Evolutionary conservation across 2,329 filamentous ascomycete genomes (phyloP).

Genomic region (Claviceps arundinis): DNA sequence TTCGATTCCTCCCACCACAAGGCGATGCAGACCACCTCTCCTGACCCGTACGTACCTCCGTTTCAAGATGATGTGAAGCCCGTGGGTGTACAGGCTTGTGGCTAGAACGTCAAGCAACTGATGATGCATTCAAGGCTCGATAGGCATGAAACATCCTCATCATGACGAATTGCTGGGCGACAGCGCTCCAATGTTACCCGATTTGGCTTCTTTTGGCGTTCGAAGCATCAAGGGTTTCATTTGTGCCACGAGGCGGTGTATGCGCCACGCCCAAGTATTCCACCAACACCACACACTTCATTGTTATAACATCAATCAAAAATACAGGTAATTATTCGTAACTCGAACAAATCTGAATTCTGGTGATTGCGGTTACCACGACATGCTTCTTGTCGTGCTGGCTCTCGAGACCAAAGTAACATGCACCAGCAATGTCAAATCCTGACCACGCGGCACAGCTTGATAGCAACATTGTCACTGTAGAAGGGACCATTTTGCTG

Average conservation of each 20-base stretch:
- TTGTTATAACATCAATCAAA: not conserved
- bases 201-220: not conserved
- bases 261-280: not conserved
- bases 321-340: not conserved
- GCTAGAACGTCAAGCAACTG: no score
- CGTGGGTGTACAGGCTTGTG: no score
- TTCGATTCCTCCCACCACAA: no score
- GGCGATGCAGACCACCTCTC: no score
- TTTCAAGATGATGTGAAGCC: no score
- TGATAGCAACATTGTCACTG: conserved; percentile 43
- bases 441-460: conserved; percentile 28
- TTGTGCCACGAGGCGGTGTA: not conserved
- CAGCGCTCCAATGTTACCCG: no score
- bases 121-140: no score
- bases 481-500: conserved; percentile 53
- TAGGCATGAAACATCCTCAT: no score
- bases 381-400: not conserved
- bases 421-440: not conserved
- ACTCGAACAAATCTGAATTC: not conserved
- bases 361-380: not conserved
- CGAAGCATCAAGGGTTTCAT: not conserved
- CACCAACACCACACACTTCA: not conserved
- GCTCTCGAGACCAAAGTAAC: not conserved
- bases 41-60: no score
- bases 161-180: not conserved